These are phyloP conservation scores for Russula ochroleuca DNA, from an alignment of 768 basidiomycete genomes.

Conservation along the genomic window DNA sequence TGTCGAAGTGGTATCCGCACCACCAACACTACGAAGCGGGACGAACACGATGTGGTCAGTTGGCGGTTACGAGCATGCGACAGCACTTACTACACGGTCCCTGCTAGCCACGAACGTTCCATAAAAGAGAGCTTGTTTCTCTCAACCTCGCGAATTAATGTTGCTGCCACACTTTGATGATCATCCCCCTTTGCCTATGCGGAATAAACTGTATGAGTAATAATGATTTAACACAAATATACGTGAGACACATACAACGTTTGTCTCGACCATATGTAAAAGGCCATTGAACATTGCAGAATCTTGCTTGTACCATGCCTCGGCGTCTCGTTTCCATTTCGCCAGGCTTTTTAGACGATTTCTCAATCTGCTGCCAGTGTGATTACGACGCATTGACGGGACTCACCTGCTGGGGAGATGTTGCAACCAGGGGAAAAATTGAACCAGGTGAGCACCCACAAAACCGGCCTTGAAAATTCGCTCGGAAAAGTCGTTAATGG, in stretches of 20 bases:
- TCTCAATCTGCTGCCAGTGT: not conserved
- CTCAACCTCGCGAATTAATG: not conserved
- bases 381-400: too few species aligned
- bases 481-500: not conserved
- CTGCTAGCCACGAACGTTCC: conserved; percentile 6
- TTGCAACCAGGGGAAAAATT: conserved; percentile 3
- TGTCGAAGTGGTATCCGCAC: not conserved
- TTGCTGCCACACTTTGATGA: not conserved
- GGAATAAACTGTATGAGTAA: too few species aligned
- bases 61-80: not conserved
- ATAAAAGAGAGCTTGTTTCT: not conserved
- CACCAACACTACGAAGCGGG: not conserved
- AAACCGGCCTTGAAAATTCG: not conserved
- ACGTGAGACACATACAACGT: not conserved
- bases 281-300: not conserved
- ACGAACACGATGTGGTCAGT: not conserved
- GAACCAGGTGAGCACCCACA: not conserved
- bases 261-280: not conserved
- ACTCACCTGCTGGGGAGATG: conserved; percentile 1
- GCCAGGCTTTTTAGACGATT: not conserved
- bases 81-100: not conserved
- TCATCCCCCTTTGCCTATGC: not conserved
- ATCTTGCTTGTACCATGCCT: not conserved
- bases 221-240: not conserved
- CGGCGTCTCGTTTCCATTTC: not conserved